Percentiles rank a stretch among this genome's conserved stretches.
phyloP scores from a whole-genome alignment of 2,329 filamentous ascomycete species.

The Aureobasidium mangrovei region DNA sequence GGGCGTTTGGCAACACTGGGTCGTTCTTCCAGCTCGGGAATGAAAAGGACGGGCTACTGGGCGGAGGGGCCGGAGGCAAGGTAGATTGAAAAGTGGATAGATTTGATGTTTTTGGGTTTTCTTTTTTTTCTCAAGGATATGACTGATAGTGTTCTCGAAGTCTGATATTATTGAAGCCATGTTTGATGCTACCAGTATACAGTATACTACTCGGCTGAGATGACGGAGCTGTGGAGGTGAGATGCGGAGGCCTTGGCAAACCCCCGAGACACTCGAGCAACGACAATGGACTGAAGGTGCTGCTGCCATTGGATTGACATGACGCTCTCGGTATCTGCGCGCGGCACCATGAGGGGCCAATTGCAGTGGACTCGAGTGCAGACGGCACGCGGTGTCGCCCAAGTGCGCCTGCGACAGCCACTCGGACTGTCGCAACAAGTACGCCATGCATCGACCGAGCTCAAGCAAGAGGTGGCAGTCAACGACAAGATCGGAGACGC shows the following conservation, averaged over 20 bases:
- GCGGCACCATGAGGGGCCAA: slow-evolving; percentile 11
- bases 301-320: background rate
- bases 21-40: slow-evolving; percentile 57
- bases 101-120: background rate
- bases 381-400: background rate
- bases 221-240: background rate
- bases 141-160: too few relatives aligned
- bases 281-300: background rate
- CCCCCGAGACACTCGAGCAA: background rate
- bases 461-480: slow-evolving; percentile 8
- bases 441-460: slow-evolving; percentile 7
- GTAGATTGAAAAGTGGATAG: slow-evolving; percentile 18
- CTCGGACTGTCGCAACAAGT: background rate
- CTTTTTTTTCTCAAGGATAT: slow-evolving; percentile 3
- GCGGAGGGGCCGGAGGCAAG: slow-evolving; percentile 23
- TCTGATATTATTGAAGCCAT: too few relatives aligned
- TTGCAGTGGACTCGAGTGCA: slow-evolving; percentile 8
- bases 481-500: slow-evolving; percentile 20
- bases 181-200: too few relatives aligned
- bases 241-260: slow-evolving; percentile 10
- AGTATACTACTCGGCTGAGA: too few relatives aligned
- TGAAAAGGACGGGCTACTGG: slow-evolving; percentile 59
- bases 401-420: background rate
- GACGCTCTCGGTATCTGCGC: background rate
- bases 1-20: slow-evolving; percentile 43